phyloP scores from a whole-genome alignment of 2,329 filamentous ascomycete genomes.

The Cladosporium velox region DNA sequence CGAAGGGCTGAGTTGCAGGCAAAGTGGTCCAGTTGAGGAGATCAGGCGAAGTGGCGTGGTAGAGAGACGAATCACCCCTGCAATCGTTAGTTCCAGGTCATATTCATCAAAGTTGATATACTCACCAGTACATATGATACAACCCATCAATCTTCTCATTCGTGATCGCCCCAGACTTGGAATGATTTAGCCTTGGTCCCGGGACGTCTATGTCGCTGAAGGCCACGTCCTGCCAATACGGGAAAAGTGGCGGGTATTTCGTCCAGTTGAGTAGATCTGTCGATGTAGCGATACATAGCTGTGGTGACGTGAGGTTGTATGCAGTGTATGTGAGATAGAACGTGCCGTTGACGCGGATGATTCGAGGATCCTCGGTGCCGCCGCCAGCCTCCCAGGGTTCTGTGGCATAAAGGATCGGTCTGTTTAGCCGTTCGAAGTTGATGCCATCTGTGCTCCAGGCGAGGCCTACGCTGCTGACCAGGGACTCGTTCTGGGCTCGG shows the following conservation, averaged over 20 bases:
- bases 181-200: conserved; percentile 25
- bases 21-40: conserved; percentile 37
- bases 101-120: too few species aligned
- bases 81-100: neutral
- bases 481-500: conserved; percentile 39
- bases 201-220: conserved; percentile 28
- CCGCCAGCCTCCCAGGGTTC: conserved; percentile 39
- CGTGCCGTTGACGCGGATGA: conserved; percentile 40
- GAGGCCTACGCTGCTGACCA: conserved; percentile 39
- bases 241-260: conserved; percentile 37
- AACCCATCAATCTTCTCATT: conserved; percentile 36
- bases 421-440: conserved; percentile 38
- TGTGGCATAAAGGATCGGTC: conserved; percentile 38
- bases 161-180: conserved; percentile 36
- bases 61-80: conserved; percentile 37
- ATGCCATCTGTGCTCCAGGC: conserved; percentile 42
- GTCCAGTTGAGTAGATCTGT: conserved; percentile 41
- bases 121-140: conserved; percentile 39
- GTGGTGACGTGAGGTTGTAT: conserved; percentile 36
- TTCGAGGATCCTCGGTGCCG: conserved; percentile 41
- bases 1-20: conserved; percentile 28
- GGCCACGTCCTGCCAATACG: conserved; percentile 31
- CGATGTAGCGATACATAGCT: conserved; percentile 42
- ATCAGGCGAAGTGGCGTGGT: conserved; percentile 36
- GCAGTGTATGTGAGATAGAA: conserved; percentile 45